Conservation (phyloP, 768 basidiomycete species). For the Rhizopogon roseolus region DNA sequence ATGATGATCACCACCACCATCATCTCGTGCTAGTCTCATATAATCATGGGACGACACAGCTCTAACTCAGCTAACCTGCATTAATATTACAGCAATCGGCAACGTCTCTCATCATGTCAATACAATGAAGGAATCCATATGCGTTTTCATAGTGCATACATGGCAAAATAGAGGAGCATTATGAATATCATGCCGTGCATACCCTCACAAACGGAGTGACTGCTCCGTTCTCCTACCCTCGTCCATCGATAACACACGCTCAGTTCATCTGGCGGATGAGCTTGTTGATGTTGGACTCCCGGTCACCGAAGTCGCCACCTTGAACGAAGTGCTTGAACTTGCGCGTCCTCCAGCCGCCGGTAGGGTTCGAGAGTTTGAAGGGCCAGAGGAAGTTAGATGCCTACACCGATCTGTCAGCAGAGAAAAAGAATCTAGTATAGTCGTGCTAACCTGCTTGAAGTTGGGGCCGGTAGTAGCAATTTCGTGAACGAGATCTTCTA, state of each 20-base stretch:
- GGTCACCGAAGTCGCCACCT: conserved; percentile 97
- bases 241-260: conserved; percentile 10
- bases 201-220: conserved; percentile 18
- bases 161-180: conserved; percentile 12
- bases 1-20: too few relatives aligned
- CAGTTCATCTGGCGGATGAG: conserved; percentile 95
- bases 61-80: neutral
- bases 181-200: conserved; percentile 27
- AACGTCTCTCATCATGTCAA: neutral
- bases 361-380: conserved; percentile 99
- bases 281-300: conserved; percentile 96
- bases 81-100: neutral
- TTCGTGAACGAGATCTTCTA: conserved; percentile 98
- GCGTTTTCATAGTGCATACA: conserved; percentile 27
- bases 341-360: conserved; percentile 94
- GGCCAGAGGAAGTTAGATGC: conserved; percentile 98
- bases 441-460: conserved; percentile 86
- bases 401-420: conserved; percentile 28
- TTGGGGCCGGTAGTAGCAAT: conserved; percentile 93
- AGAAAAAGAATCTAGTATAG: neutral
- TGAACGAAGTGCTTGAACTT: conserved; percentile 97
- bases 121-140: conserved; percentile 13
- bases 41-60: neutral
- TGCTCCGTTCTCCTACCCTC: conserved; percentile 6
- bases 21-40: neutral